Percentiles rank a stretch among this genome's conserved stretches.
Evolutionary conservation across 2,329 filamentous ascomycete genomes (phyloP).

Genomic region (Reticulascus tulasneorum): DNA sequence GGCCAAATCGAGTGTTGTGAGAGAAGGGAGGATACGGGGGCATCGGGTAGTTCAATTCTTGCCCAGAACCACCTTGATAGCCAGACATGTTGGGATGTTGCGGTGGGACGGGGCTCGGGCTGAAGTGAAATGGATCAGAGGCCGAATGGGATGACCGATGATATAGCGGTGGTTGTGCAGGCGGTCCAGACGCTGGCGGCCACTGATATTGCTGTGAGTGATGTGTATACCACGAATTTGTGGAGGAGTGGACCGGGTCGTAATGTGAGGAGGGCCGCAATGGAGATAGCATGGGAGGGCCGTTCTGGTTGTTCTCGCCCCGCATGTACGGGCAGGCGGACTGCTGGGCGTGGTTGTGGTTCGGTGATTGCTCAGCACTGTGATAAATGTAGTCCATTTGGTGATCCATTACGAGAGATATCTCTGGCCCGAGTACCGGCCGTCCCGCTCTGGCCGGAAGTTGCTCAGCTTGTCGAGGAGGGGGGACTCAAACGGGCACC

Average conservation of each 20-base stretch:
- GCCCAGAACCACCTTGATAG: constrained; percentile 1
- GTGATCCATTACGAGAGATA: constrained; percentile 10
- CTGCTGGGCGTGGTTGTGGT: constrained; percentile 3
- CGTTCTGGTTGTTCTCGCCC: constrained; percentile 1
- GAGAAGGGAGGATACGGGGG: constrained; percentile 2
- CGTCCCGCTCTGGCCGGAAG: no score
- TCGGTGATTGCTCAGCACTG: constrained; percentile 5
- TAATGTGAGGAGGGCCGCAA: constrained; percentile 16
- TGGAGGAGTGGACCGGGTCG: constrained; percentile 22
- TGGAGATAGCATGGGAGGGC: background rate
- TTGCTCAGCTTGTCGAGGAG: no score
- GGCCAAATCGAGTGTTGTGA: background rate
- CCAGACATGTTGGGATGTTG: background rate
- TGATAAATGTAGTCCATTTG: constrained; percentile 12
- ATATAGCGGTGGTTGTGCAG: constrained; percentile 1
- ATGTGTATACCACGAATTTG: constrained; percentile 18
- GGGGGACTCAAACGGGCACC: no score
- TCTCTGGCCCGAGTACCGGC: no score
- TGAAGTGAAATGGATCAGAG: constrained; percentile 5
- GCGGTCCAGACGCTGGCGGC: constrained; percentile 1
- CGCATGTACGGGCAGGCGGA: constrained; percentile 7
- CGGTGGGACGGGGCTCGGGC: background rate
- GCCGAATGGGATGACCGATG: constrained; percentile 4
- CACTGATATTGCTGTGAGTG: constrained; percentile 5
- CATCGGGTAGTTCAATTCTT: background rate